Evolutionary conservation across 176 grass and related monocot species (phyloP), one percentile per base, ranked within the genome.

Genomic region (Ananas comosus): DNA sequence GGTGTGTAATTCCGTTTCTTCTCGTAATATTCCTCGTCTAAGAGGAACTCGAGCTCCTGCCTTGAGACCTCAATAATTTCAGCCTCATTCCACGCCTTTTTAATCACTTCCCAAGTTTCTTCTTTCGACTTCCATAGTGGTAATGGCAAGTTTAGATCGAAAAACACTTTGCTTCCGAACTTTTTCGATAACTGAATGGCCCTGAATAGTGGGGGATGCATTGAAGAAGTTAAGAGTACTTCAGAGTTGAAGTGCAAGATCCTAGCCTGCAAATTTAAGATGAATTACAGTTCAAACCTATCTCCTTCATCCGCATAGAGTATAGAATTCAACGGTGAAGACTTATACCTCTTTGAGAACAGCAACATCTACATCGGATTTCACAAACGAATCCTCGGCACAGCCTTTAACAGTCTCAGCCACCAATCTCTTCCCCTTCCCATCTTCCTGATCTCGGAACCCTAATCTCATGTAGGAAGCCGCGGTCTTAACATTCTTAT

Each of bases 171-270:
- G 67, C 81, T 80, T 49, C 74, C 77, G 66, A 74, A 90, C 70
- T 89, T 87, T 70, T 89, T 97, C 17, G 93, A 87, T 54, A 97
- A 64, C 9, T 79, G 57, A 51, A 97, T 92, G 42, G 89, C 82
- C 73, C 85, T 87, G 74, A 92, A 97, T 64, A 97, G 89, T 13
- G 89, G 81, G 69, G 70, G 42, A 0, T 87, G 78, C 84, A 85
- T 90, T 49, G 76, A 72, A 9, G 86, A 86, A 27, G 69, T 81
- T 61, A 90, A 68, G 9, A 92, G 68, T 10, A 80, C 86, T 28
- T 92, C 93, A 56, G 93, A 97, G 68, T 81, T 97, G 77, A 92
- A 97, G 84, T 96, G 91, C 51, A 96, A 83, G 65, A 96, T 87
- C 73, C 23, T 81, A 52, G 89, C 93, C 93, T 97, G 86, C 64